Evolutionary conservation across 495 filamentous ascomycete species (phyloP).

Genomic region (Penicillium fimorum): DNA sequence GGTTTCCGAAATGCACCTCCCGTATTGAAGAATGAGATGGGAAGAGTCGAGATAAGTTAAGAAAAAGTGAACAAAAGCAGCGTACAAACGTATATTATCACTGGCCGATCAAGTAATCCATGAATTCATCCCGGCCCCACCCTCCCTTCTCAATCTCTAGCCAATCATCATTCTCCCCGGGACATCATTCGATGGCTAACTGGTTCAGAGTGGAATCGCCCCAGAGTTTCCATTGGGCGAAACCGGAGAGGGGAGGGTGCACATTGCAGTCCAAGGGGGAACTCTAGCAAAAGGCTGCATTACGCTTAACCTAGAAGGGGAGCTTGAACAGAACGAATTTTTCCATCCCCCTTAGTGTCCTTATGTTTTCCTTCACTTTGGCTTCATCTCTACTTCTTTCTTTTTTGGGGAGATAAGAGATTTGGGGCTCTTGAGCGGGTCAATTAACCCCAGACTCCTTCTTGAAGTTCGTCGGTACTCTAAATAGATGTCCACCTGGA

Average conservation of each 20-base stretch:
- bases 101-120: constrained; percentile 5
- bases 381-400: constrained; percentile 1
- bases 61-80: neutral
- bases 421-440: constrained; percentile 1
- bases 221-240: constrained; percentile 15
- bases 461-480: neutral
- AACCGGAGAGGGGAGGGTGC: constrained; percentile 9
- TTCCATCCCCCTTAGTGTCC: neutral
- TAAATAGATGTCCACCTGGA: neutral
- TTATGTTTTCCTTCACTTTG: neutral
- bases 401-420: constrained; percentile 1
- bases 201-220: constrained; percentile 14
- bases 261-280: constrained; percentile 19
- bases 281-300: constrained; percentile 11
- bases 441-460: neutral
- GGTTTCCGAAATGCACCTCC: neutral
- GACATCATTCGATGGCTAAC: constrained; percentile 17
- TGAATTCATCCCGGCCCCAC: constrained; percentile 15
- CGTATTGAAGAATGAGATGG: constrained; percentile 3
- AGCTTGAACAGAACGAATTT: constrained; percentile 40
- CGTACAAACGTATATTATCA: constrained; percentile 1
- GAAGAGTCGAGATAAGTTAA: neutral
- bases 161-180: constrained; percentile 12
- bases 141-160: constrained; percentile 14
- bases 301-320: constrained; percentile 35